Evolutionary conservation across 352 stramenopile species (phyloP).

Genomic region (Globisporangium polare): DNA sequence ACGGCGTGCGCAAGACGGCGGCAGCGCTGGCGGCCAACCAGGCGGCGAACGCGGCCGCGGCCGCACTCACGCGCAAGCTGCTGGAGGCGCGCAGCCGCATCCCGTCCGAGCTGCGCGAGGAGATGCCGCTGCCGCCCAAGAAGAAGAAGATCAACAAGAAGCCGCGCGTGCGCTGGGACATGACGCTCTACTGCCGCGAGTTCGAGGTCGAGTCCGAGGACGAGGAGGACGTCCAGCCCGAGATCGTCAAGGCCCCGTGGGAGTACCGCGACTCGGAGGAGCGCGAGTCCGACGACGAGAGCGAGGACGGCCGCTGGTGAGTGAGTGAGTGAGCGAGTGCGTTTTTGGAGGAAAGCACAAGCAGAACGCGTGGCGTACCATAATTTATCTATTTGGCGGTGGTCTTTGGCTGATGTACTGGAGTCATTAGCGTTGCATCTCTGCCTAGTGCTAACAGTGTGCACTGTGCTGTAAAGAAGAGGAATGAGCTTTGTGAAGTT

Average conservation of each 20-base stretch:
- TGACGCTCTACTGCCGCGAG: conserved; percentile 37
- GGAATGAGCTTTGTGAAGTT: background rate
- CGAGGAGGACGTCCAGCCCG: conserved; percentile 28
- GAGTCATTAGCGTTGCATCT: too few relatives aligned
- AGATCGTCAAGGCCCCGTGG: conserved; percentile 20
- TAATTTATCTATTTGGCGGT: background rate
- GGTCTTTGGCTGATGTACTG: too few relatives aligned
- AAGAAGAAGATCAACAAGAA: conserved; percentile 36
- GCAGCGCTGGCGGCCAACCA: conserved; percentile 21
- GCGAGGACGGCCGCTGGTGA: conserved; percentile 32
- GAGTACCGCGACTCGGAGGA: conserved; percentile 15
- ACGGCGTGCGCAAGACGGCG: conserved; percentile 33
- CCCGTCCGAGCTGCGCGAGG: conserved; percentile 53
- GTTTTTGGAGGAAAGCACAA: background rate
- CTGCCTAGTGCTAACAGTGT: too few relatives aligned
- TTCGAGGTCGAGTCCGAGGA: conserved; percentile 62
- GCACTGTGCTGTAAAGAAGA: background rate
- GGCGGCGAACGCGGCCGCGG: conserved; percentile 16
- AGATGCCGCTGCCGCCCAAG: conserved; percentile 26
- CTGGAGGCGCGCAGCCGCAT: conserved; percentile 48
- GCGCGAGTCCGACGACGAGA: conserved; percentile 23
- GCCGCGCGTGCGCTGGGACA: conserved; percentile 44
- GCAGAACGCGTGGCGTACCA: background rate
- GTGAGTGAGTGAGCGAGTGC: background rate
- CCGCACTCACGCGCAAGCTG: conserved; percentile 40